phyloP scores from a whole-genome alignment of 2,329 filamentous ascomycete genomes.

The Monilinia aucupariae region DNA sequence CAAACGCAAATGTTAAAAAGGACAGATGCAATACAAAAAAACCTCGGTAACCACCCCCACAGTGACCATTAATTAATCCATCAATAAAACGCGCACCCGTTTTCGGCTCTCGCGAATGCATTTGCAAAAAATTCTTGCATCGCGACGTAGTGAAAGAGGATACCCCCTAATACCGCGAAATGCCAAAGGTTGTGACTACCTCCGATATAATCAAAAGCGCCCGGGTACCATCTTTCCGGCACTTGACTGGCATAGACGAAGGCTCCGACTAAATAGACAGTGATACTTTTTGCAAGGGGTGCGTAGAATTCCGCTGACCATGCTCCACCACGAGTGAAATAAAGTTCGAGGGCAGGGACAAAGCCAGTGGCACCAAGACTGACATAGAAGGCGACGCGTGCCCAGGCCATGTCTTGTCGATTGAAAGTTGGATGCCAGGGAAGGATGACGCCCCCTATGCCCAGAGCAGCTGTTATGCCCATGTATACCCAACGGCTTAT shows the following conservation, averaged over 20 bases:
- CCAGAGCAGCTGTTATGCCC: slow-evolving; percentile 70
- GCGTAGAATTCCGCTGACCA: slow-evolving; percentile 90
- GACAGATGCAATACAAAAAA: background rate
- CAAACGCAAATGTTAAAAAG: background rate
- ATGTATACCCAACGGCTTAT: slow-evolving; percentile 83
- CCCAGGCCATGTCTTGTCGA: slow-evolving; percentile 84
- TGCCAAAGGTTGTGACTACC: slow-evolving; percentile 99
- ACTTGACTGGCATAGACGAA: slow-evolving; percentile 86
- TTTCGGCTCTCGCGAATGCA: slow-evolving; percentile 61
- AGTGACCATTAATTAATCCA: background rate
- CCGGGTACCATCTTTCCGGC: slow-evolving; percentile 87
- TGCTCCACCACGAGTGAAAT: slow-evolving; percentile 65
- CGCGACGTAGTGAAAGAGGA: slow-evolving; percentile 92
- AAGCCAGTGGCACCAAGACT: slow-evolving; percentile 83
- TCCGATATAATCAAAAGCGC: slow-evolving; percentile 90
- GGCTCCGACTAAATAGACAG: slow-evolving; percentile 82
- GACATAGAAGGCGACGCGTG: slow-evolving; percentile 85
- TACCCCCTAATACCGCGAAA: slow-evolving; percentile 85
- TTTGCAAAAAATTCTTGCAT: slow-evolving; percentile 92
- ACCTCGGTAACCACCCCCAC: background rate
- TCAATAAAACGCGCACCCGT: slow-evolving; percentile 32
- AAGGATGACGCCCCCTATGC: slow-evolving; percentile 80
- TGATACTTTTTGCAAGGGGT: slow-evolving; percentile 75
- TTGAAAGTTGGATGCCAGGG: slow-evolving; percentile 98
- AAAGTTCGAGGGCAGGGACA: slow-evolving; percentile 79